A percentile compares a stretch with the other conserved stretches of the same genome.
Evolutionary conservation across 2,329 filamentous ascomycete genomes (phyloP).

Genomic region (Taxawa tesnikishii): DNA sequence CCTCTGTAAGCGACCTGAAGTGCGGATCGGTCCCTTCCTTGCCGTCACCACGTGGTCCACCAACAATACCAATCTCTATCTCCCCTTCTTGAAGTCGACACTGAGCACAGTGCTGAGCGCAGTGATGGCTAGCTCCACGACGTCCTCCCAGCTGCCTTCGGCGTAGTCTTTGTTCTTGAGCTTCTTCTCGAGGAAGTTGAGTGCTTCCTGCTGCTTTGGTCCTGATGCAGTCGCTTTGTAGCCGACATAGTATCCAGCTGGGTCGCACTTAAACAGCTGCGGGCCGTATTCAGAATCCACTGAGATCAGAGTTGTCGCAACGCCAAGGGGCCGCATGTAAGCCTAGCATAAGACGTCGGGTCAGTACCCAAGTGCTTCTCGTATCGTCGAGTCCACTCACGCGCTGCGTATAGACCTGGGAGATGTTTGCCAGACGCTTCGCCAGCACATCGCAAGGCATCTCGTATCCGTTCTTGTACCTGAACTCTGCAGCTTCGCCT

Average conservation of each 20-base stretch:
- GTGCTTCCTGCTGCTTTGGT: conserved; percentile 95
- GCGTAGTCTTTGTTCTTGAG: conserved; percentile 97
- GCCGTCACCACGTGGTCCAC: conserved; percentile 71
- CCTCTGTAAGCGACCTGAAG: conserved; percentile 86
- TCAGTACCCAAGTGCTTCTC: not conserved
- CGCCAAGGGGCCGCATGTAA: conserved; percentile 95
- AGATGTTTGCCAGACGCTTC: conserved; percentile 97
- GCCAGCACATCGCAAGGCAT: conserved; percentile 97
- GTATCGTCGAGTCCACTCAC: conserved; percentile 38
- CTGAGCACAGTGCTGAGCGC: conserved; percentile 92
- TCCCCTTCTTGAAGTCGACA: conserved; percentile 99
- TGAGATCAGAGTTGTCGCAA: conserved; percentile 89
- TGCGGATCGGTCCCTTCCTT: conserved; percentile 65
- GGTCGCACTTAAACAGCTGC: conserved; percentile 96
- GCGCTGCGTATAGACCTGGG: conserved; percentile 95
- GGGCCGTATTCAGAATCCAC: conserved; percentile 86
- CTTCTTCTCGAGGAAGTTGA: conserved; percentile 99
- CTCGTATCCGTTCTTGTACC: conserved; percentile 98
- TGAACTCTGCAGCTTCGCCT: conserved; percentile 93
- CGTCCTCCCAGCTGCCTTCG: conserved; percentile 89
- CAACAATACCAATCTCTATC: conserved; percentile 95
- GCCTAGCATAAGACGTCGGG: conserved; percentile 40
- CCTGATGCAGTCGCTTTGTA: conserved; percentile 98
- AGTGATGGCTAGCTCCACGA: conserved; percentile 92
- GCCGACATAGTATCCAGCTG: conserved; percentile 92